Evolutionary conservation across 176 grass and related monocot genomes (phyloP).

Genomic region (Oryza coarctata): DNA sequence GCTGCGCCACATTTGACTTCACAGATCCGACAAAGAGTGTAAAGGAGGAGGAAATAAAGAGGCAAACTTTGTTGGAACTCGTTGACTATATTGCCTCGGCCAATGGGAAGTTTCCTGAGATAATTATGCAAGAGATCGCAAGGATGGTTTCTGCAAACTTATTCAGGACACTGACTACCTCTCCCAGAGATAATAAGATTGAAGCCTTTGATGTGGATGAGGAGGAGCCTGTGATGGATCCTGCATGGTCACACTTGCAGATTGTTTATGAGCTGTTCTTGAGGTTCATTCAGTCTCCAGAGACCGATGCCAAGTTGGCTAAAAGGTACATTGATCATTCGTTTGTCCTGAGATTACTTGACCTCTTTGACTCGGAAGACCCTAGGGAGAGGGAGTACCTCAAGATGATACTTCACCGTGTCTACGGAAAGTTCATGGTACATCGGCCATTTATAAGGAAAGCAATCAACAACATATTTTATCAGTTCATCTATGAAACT

Average conservation of each 20-base stretch:
- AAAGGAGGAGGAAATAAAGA: slow-evolving; percentile 78
- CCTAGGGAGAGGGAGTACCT: slow-evolving; percentile 82
- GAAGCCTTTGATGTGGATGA: slow-evolving; percentile 71
- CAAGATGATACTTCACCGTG: slow-evolving; percentile 84
- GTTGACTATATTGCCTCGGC: slow-evolving; percentile 56
- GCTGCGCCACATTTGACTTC: slow-evolving; percentile 66
- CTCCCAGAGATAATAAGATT: slow-evolving; percentile 60
- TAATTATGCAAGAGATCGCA: slow-evolving; percentile 68
- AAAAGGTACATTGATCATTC: slow-evolving; percentile 80
- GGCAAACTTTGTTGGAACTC: slow-evolving; percentile 76
- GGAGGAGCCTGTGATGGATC: slow-evolving; percentile 84
- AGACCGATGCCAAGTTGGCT: slow-evolving; percentile 79
- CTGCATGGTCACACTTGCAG: slow-evolving; percentile 75
- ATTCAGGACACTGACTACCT: slow-evolving; percentile 54
- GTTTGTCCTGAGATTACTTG: slow-evolving; percentile 72
- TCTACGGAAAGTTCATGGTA: slow-evolving; percentile 96
- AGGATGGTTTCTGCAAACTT: slow-evolving; percentile 66
- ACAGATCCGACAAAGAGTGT: slow-evolving; percentile 60
- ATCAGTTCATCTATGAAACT: slow-evolving; percentile 87
- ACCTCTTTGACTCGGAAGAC: slow-evolving; percentile 88
- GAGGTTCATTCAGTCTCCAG: slow-evolving; percentile 76
- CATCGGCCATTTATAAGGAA: slow-evolving; percentile 80
- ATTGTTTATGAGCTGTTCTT: slow-evolving; percentile 86
- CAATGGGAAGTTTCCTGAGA: slow-evolving; percentile 62
- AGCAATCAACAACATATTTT: slow-evolving; percentile 86